Percentiles rank a stretch among this genome's conserved stretches.
Evolutionary conservation across 208 protist species (phyloP).

Genomic region (Trypanosoma cruzi): DNA sequence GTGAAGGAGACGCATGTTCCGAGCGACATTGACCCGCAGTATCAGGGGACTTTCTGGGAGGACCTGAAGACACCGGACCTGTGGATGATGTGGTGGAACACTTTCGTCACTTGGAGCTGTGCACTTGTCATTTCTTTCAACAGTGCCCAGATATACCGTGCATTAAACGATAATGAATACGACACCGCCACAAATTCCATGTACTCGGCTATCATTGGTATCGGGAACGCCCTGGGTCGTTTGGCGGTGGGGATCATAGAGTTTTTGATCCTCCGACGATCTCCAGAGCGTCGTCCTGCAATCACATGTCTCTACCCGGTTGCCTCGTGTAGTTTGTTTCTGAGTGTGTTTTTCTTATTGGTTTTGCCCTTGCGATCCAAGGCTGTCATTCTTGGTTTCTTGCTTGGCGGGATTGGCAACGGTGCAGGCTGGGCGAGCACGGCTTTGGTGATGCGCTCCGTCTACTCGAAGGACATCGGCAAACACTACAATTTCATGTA

Average conservation of each 20-base stretch:
- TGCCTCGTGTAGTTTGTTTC: constrained; percentile 35
- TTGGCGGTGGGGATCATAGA: constrained; percentile 42
- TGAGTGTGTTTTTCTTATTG: constrained; percentile 49
- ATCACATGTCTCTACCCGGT: constrained; percentile 46
- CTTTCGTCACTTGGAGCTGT: constrained; percentile 13
- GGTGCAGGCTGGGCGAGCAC: constrained; percentile 65
- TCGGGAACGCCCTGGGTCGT: constrained; percentile 65
- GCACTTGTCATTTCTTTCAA: constrained; percentile 21
- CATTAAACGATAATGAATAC: constrained; percentile 30
- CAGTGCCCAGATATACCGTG: constrained; percentile 44
- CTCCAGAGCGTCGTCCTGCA: constrained; percentile 33
- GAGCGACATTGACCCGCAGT: constrained; percentile 17
- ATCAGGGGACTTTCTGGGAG: constrained; percentile 24
- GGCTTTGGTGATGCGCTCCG: constrained; percentile 36
- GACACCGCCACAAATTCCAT: constrained; percentile 32
- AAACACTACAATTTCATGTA: constrained; percentile 83
- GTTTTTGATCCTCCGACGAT: constrained; percentile 30
- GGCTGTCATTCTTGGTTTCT: constrained; percentile 49
- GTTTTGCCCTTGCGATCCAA: constrained; percentile 41
- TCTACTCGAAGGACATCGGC: constrained; percentile 68
- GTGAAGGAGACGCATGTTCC: not conserved
- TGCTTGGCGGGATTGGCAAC: constrained; percentile 51
- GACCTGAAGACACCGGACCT: constrained; percentile 41
- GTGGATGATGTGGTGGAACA: constrained; percentile 22
- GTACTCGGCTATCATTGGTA: constrained; percentile 55